Evolutionary conservation across 805 yeast genomes (phyloP).

Genomic region (Yueomyces sinensis): DNA sequence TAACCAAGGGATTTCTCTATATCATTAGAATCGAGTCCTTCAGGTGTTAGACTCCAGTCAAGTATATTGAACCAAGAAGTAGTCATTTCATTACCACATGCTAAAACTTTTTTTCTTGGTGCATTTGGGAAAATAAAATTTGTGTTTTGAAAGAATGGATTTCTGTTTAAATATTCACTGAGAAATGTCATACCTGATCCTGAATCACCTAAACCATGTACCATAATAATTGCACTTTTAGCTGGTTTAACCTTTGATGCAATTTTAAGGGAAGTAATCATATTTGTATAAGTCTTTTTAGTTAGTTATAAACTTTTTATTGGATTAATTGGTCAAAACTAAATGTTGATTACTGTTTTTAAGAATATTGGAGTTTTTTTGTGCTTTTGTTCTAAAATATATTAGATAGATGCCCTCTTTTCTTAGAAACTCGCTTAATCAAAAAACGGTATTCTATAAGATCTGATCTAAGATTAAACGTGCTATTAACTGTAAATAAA

Average conservation of each 20-base stretch:
- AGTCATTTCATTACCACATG: constrained; percentile 51
- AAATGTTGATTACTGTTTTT: no score
- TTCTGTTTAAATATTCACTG: constrained; percentile 43
- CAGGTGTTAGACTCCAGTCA: constrained; percentile 34
- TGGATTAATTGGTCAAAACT: no score
- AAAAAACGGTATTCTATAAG: no score
- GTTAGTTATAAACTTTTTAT: no score
- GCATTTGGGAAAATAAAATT: constrained; percentile 89
- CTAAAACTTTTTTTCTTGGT: constrained; percentile 56
- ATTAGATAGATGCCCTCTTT: no score
- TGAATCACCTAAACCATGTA: constrained; percentile 88
- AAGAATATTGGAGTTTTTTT: no score
- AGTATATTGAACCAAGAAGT: constrained; percentile 83
- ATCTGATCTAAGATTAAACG: no score
- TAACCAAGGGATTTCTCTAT: constrained; percentile 35
- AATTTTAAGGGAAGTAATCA: constrained; percentile 21
- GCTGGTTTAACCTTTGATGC: constrained; percentile 26
- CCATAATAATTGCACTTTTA: constrained; percentile 55
- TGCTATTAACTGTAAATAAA: no score
- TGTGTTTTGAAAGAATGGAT: constrained; percentile 35
- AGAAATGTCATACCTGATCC: constrained; percentile 85
- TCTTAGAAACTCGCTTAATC: no score
- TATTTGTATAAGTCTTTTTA: no score
- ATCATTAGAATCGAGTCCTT: constrained; percentile 38
- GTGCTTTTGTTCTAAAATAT: no score